A percentile compares a stretch with the other conserved stretches of the same genome.
These are phyloP conservation scores for Priceomyces haplophilus DNA, from an alignment of 805 yeast species.

Conservation along the genomic window DNA sequence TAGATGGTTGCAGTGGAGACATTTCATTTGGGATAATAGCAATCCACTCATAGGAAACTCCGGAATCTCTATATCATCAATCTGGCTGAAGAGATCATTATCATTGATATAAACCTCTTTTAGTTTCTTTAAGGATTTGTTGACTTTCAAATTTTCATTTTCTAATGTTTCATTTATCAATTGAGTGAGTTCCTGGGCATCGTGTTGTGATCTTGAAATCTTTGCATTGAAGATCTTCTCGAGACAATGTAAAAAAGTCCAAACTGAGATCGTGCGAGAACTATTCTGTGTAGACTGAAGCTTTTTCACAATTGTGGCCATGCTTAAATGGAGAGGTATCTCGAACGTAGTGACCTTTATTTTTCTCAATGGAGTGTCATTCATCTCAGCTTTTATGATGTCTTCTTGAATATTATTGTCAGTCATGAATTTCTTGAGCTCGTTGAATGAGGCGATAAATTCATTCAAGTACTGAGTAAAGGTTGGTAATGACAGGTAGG, in stretches of 20 bases:
- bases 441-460: constrained; percentile 28
- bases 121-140: constrained; percentile 26
- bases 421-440: constrained; percentile 18
- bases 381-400: neutral
- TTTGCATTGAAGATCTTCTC: constrained; percentile 71
- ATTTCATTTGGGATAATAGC: constrained; percentile 62
- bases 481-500: constrained; percentile 60
- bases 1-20: constrained; percentile 61
- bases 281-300: constrained; percentile 61
- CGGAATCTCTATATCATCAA: constrained; percentile 39
- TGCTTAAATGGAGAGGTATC: constrained; percentile 54
- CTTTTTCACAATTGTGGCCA: constrained; percentile 50
- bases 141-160: constrained; percentile 52
- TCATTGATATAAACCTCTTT: constrained; percentile 8
- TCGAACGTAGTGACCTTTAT: constrained; percentile 23
- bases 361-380: constrained; percentile 8
- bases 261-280: constrained; percentile 60
- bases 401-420: constrained; percentile 16
- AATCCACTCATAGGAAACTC: constrained; percentile 74
- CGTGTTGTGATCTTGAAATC: constrained; percentile 80
- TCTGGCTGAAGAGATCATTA: constrained; percentile 5
- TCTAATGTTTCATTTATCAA: constrained; percentile 74
- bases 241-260: constrained; percentile 72
- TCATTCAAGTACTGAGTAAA: constrained; percentile 55
- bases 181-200: constrained; percentile 91